phyloP scores from a whole-genome alignment of 2,329 filamentous ascomycete species.

The Tolypocladium ovalisporum region DNA sequence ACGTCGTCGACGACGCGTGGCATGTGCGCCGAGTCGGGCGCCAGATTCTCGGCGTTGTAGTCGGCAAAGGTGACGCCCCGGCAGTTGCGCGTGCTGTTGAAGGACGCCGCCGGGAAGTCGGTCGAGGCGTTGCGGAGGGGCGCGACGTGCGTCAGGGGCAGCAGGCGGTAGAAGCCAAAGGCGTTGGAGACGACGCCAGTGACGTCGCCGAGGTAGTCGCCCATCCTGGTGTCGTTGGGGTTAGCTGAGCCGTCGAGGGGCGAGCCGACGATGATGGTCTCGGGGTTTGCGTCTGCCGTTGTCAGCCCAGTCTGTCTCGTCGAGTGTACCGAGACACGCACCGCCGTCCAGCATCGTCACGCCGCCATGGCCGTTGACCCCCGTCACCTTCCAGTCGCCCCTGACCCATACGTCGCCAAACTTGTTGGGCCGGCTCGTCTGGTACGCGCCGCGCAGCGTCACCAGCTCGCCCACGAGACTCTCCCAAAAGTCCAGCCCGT shows the following conservation, averaged over 20 bases:
- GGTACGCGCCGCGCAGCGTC: slow-evolving; percentile 45
- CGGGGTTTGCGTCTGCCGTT: slow-evolving; percentile 52
- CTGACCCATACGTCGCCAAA: slow-evolving; percentile 61
- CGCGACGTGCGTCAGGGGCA: slow-evolving; percentile 48
- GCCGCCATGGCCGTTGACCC: slow-evolving; percentile 51
- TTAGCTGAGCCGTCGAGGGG: slow-evolving; percentile 57
- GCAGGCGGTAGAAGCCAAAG: slow-evolving; percentile 59
- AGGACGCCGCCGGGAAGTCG: slow-evolving; percentile 37
- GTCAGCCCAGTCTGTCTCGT: no score
- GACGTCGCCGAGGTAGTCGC: slow-evolving; percentile 53
- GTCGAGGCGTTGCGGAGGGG: slow-evolving; percentile 33
- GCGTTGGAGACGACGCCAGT: slow-evolving; percentile 56
- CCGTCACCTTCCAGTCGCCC: slow-evolving; percentile 53
- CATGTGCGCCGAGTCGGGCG: slow-evolving; percentile 43
- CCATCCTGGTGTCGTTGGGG: slow-evolving; percentile 47
- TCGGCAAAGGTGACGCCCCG: slow-evolving; percentile 50
- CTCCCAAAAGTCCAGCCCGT: slow-evolving; percentile 67
- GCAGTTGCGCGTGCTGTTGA: slow-evolving; percentile 46
- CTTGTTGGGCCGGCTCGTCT: slow-evolving; percentile 48
- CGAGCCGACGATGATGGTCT: slow-evolving; percentile 52
- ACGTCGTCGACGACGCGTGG: slow-evolving; percentile 53
- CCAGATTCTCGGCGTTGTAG: slow-evolving; percentile 63
- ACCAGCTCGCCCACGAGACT: slow-evolving; percentile 57
- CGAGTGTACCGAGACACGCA: slow-evolving; percentile 13
- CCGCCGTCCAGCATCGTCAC: slow-evolving; percentile 49